A percentile compares a stretch with the other conserved stretches of the same genome.
phyloP scores from a whole-genome alignment of 148 eudicot genomes.

The Amaranthus palmeri region DNA sequence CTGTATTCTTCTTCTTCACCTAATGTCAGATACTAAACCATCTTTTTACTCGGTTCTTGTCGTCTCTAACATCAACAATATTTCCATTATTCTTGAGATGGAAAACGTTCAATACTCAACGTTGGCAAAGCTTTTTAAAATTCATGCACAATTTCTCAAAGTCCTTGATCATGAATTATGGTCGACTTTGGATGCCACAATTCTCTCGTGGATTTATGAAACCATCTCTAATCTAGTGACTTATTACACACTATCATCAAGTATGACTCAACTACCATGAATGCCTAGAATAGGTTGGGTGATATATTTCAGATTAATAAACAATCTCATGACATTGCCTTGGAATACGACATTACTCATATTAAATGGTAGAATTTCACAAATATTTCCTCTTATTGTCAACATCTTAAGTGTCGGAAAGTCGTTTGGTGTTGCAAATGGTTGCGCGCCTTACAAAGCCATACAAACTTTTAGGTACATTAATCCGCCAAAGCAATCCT shows the following conservation, averaged over 20 bases:
- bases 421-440: neutral
- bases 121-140: neutral
- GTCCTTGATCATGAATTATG: neutral
- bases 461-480: neutral
- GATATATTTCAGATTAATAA: slow-evolving; percentile 5
- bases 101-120: neutral
- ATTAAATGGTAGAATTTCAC: neutral
- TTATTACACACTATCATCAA: neutral
- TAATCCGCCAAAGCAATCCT: neutral
- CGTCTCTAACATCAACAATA: neutral
- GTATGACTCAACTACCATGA: neutral
- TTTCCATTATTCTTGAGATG: neutral
- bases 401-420: slow-evolving; percentile 1
- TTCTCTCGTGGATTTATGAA: neutral
- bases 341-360: neutral
- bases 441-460: neutral
- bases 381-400: slow-evolving; percentile 1
- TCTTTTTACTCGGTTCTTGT: neutral
- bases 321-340: neutral
- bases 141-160: neutral
- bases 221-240: neutral
- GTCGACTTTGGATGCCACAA: neutral
- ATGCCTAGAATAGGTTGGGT: neutral
- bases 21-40: neutral
- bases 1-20: no score